Evolutionary conservation across 768 basidiomycete genomes (phyloP).

Genomic region (Lactarius akahatsu): DNA sequence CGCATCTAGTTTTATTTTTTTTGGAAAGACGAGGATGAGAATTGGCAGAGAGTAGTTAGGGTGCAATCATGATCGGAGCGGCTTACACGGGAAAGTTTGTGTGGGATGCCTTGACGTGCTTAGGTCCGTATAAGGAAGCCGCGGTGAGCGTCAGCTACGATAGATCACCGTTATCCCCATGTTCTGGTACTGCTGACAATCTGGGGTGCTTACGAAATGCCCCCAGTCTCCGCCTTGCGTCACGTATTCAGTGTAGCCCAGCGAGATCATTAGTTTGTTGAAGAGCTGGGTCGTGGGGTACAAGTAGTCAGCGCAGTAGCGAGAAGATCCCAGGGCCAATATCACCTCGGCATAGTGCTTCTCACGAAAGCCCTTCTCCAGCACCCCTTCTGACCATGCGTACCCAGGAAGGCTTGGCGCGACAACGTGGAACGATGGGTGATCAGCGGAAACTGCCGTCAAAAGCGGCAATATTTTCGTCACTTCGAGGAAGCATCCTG

Average conservation of each 20-base stretch:
- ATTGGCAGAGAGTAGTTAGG: background rate
- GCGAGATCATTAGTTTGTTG: slow-evolving; percentile 36
- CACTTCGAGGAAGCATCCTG: slow-evolving; percentile 25
- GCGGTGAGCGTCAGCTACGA: slow-evolving; percentile 34
- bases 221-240: slow-evolving; percentile 54
- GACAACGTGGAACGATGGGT: slow-evolving; percentile 36
- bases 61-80: background rate
- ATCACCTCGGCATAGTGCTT: slow-evolving; percentile 33
- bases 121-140: slow-evolving; percentile 32
- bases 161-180: background rate
- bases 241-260: slow-evolving; percentile 38
- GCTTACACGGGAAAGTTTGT: too few species aligned
- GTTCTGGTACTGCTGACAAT: background rate
- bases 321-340: background rate
- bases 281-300: slow-evolving; percentile 23
- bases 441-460: slow-evolving; percentile 24
- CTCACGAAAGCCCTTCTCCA: slow-evolving; percentile 32
- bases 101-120: slow-evolving; percentile 37
- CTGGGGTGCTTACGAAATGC: slow-evolving; percentile 32
- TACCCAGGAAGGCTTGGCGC: slow-evolving; percentile 34
- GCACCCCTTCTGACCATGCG: slow-evolving; percentile 33
- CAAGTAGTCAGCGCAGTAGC: background rate
- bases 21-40: background rate
- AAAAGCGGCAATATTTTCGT: slow-evolving; percentile 33
- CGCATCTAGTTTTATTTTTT: background rate